Evolutionary conservation across 139 green algal genomes (phyloP).

Genomic region (Chlorella sorokiniana): DNA sequence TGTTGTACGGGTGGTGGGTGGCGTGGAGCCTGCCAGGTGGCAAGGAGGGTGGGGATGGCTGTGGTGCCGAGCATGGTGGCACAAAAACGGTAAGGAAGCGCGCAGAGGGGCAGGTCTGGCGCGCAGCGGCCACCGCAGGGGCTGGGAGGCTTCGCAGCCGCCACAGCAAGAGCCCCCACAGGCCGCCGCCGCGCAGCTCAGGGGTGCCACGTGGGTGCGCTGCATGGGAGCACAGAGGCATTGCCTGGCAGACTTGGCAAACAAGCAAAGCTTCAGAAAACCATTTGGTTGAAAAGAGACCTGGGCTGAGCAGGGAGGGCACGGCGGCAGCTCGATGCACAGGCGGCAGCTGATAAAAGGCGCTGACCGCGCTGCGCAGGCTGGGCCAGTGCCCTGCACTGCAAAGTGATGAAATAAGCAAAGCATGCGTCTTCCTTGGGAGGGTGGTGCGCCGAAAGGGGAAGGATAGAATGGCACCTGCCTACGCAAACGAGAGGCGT

Average conservation of each 20-base stretch:
- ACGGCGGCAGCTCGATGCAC: neutral
- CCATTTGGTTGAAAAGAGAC: neutral
- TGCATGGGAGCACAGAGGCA: slow-evolving; percentile 2
- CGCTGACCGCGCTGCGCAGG: no score
- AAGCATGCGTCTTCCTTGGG: slow-evolving; percentile 12
- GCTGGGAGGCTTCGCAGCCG: neutral
- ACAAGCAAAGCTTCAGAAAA: neutral
- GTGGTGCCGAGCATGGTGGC: neutral
- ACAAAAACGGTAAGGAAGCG: neutral
- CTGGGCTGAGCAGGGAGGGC: neutral
- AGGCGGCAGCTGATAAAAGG: neutral
- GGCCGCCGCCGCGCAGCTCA: no score
- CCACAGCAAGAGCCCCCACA: neutral
- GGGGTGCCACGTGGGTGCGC: no score
- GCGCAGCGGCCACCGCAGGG: neutral
- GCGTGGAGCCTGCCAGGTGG: neutral
- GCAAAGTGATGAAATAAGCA: neutral
- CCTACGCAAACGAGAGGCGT: neutral
- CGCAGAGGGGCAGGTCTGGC: neutral
- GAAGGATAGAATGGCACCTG: neutral
- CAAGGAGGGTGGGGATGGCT: neutral
- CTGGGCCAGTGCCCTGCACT: no score
- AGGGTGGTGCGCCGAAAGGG: neutral
- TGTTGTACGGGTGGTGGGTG: neutral
- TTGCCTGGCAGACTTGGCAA: neutral